Conservation (phyloP, 805 yeast genomes). For the Yarrowia yakushimensis region DNA sequence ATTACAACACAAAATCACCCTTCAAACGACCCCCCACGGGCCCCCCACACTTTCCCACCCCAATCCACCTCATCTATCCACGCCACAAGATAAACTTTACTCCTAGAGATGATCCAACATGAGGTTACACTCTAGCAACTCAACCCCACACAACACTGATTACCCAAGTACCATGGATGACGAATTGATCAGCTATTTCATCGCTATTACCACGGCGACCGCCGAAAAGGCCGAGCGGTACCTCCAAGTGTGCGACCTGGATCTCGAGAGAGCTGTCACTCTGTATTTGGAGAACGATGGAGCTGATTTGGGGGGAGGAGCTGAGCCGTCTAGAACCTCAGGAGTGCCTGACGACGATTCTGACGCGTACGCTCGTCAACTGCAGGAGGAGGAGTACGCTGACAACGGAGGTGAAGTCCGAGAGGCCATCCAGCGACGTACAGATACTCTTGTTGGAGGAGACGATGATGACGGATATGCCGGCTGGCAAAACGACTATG, state of each 20-base stretch:
- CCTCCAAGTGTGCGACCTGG: slow-evolving; percentile 70
- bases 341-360: neutral
- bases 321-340: neutral
- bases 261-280: slow-evolving; percentile 80
- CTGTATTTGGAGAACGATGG: slow-evolving; percentile 62
- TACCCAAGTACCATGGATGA: slow-evolving; percentile 31
- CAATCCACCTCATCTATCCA: no score
- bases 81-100: neutral
- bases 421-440: slow-evolving; percentile 71
- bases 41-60: no score
- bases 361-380: slow-evolving; percentile 30
- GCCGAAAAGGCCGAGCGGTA: slow-evolving; percentile 67
- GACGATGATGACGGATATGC: slow-evolving; percentile 38
- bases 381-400: slow-evolving; percentile 34
- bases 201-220: slow-evolving; percentile 80
- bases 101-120: neutral
- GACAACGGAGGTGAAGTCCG: slow-evolving; percentile 53
- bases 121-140: no score
- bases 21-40: no score
- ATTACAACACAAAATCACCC: no score
- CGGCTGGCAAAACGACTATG: slow-evolving; percentile 16
- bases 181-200: slow-evolving; percentile 57
- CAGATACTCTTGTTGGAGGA: slow-evolving; percentile 60
- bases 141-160: neutral
- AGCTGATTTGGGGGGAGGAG: slow-evolving; percentile 38